These are phyloP conservation scores for Chalciporus piperatoides DNA, from an alignment of 1,284 basidiomycete species.

Conservation along the genomic window DNA sequence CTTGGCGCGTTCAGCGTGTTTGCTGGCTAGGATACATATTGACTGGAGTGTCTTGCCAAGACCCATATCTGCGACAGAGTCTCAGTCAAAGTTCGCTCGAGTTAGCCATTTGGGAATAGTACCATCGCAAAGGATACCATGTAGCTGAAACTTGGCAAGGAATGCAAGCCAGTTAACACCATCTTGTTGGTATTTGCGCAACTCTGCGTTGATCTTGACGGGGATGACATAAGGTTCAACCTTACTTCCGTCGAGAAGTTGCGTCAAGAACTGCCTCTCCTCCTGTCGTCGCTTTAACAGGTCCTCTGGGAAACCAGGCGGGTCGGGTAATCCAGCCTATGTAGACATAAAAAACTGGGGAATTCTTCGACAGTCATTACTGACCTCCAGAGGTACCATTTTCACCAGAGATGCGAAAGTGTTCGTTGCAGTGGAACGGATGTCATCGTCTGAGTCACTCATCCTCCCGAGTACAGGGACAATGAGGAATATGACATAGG, in stretches of 20 bases:
- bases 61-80: conserved; percentile 81
- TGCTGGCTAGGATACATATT: conserved; percentile 95
- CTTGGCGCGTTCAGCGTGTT: conserved; percentile 84
- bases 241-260: conserved; percentile 92
- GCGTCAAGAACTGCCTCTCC: conserved; percentile 90
- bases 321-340: conserved; percentile 94
- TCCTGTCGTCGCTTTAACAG: conserved; percentile 84
- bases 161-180: conserved; percentile 99
- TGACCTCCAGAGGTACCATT: conserved; percentile 95
- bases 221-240: conserved; percentile 91
- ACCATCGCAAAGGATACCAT: conserved; percentile 98
- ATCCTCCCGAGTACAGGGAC: conserved; percentile 96
- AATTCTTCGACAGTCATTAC: conserved; percentile 14
- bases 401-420: conserved; percentile 98
- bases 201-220: conserved; percentile 86
- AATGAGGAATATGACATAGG: conserved; percentile 96
- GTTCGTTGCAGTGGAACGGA: conserved; percentile 90
- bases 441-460: conserved; percentile 92
- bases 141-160: conserved; percentile 94
- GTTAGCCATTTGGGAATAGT: conserved; percentile 26
- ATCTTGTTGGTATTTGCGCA: conserved; percentile 97
- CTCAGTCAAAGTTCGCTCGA: neutral
- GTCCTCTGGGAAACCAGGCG: conserved; percentile 87
- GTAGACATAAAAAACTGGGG: conserved; percentile 1
- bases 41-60: conserved; percentile 98